These are phyloP conservation scores for Chaetomidium leptoderma DNA, from an alignment of 495 filamentous ascomycete species.

Conservation along the genomic window DNA sequence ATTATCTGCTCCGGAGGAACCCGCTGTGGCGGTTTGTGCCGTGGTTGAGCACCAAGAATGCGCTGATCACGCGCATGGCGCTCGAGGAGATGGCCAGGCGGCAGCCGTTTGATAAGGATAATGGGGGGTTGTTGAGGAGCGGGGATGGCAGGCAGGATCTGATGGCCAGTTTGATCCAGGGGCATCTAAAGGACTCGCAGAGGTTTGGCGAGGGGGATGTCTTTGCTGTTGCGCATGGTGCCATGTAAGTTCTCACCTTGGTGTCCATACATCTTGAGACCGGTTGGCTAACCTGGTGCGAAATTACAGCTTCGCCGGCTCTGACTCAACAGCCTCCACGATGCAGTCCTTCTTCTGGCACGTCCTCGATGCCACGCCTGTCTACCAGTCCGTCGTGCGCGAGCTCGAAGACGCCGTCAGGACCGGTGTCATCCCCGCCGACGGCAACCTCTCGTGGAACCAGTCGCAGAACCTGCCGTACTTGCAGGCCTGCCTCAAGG, in stretches of 20 bases:
- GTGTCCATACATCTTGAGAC: slow-evolving; percentile 7
- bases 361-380: slow-evolving; percentile 42
- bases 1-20: slow-evolving; percentile 45
- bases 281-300: background rate
- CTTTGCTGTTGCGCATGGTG: slow-evolving; percentile 52
- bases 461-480: slow-evolving; percentile 50
- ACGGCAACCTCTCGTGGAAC: slow-evolving; percentile 45
- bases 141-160: slow-evolving; percentile 48
- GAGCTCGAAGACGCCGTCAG: slow-evolving; percentile 45
- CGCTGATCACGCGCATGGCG: slow-evolving; percentile 49
- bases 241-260: slow-evolving; percentile 42
- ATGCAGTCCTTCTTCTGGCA: slow-evolving; percentile 56
- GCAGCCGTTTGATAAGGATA: slow-evolving; percentile 43
- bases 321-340: slow-evolving; percentile 59
- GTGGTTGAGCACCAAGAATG: slow-evolving; percentile 42
- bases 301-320: slow-evolving; percentile 51
- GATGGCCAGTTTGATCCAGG: slow-evolving; percentile 45
- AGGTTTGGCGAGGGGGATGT: slow-evolving; percentile 49
- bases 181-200: slow-evolving; percentile 44
- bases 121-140: slow-evolving; percentile 34
- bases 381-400: slow-evolving; percentile 39
- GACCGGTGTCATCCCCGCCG: slow-evolving; percentile 35
- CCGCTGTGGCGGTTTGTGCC: slow-evolving; percentile 48
- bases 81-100: slow-evolving; percentile 46
- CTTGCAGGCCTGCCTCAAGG: slow-evolving; percentile 62